Evolutionary conservation across 2,329 filamentous ascomycete genomes (phyloP).

Genomic region (Byssochlamys sp.): DNA sequence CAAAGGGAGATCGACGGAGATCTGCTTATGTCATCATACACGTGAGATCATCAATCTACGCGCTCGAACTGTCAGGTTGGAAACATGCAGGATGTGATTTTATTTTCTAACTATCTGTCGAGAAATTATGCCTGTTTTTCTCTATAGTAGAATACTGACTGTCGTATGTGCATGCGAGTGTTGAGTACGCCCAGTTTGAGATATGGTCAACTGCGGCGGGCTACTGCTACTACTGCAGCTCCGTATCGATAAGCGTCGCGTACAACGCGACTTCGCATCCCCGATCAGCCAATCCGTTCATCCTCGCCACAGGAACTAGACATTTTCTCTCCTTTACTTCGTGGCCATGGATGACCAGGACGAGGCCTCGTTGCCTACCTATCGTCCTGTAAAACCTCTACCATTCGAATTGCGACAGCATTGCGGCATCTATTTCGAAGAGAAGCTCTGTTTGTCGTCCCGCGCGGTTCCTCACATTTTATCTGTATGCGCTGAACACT

Average conservation of each 20-base stretch:
- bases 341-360: conserved; percentile 13
- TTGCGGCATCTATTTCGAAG: conserved; percentile 64
- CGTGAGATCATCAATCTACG: background rate
- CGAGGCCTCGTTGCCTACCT: conserved; percentile 20
- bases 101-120: background rate
- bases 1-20: background rate
- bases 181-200: background rate
- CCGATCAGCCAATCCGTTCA: background rate
- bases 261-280: background rate
- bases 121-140: background rate
- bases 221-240: background rate
- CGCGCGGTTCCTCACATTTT: background rate
- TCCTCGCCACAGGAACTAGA: background rate
- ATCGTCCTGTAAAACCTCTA: conserved; percentile 48
- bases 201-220: too few species aligned
- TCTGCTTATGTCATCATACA: background rate
- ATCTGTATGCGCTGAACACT: background rate
- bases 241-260: background rate
- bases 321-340: background rate
- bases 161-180: background rate
- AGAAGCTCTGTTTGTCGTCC: conserved; percentile 53
- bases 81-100: background rate
- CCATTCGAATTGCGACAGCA: conserved; percentile 57
- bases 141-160: background rate
- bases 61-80: background rate